Evolutionary conservation across 2,329 filamentous ascomycete species (phyloP).

Genomic region (Drechslerella stenobrocha): DNA sequence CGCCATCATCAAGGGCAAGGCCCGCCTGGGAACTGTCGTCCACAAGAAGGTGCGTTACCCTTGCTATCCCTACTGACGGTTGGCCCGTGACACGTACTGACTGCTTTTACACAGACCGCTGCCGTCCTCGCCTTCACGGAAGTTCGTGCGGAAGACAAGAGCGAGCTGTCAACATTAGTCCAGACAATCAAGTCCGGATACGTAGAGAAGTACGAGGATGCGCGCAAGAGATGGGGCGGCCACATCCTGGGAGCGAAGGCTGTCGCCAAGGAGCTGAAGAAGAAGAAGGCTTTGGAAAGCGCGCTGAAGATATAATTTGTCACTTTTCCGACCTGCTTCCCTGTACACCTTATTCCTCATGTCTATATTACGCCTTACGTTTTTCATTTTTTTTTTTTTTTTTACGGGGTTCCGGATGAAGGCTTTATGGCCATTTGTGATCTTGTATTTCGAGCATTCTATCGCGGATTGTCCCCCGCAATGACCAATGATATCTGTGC

Average conservation of each 20-base stretch:
- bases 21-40: slow-evolving; percentile 95
- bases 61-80: slow-evolving; percentile 50
- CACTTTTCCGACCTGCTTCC: neutral
- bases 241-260: slow-evolving; percentile 98
- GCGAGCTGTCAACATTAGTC: slow-evolving; percentile 93
- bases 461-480: too few species aligned
- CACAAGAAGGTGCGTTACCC: slow-evolving; percentile 84
- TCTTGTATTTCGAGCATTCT: too few species aligned
- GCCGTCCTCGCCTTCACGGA: slow-evolving; percentile 95
- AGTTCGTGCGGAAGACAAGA: slow-evolving; percentile 97
- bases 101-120: slow-evolving; percentile 69
- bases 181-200: slow-evolving; percentile 97
- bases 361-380: slow-evolving; percentile 4
- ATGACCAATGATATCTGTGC: too few species aligned
- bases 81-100: slow-evolving; percentile 9
- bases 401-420: too few species aligned
- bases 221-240: slow-evolving; percentile 94
- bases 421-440: too few species aligned
- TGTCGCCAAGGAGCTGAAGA: slow-evolving; percentile 66
- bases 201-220: slow-evolving; percentile 90
- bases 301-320: slow-evolving; percentile 91
- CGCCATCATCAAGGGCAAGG: slow-evolving; percentile 99
- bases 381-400: neutral
- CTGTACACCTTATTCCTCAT: slow-evolving; percentile 1
- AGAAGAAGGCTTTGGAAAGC: slow-evolving; percentile 87